A percentile compares a stretch with the other conserved stretches of the same genome.
phyloP scores from a whole-genome alignment of 176 grass and related monocot genomes.

The Lolium perenne region DNA sequence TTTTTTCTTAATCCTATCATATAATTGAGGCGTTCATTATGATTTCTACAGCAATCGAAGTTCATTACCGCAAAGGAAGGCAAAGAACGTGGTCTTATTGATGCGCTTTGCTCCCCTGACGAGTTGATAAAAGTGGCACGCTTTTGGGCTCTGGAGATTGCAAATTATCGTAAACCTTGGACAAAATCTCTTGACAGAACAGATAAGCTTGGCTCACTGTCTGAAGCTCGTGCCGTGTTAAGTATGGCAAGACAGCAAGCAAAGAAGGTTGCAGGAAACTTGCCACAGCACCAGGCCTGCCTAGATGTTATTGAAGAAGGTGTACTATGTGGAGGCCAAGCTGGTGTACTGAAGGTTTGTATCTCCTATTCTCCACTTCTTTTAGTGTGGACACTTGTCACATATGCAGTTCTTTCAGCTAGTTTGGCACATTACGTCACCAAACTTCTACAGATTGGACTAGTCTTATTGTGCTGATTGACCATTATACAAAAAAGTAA shows the following conservation, averaged over 20 bases:
- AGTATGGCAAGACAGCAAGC: constrained; percentile 70
- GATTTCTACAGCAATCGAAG: constrained; percentile 77
- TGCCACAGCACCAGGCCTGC: constrained; percentile 88
- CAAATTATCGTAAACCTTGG: constrained; percentile 80
- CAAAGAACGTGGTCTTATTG: constrained; percentile 85
- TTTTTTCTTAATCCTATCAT: not conserved
- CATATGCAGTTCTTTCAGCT: not conserved
- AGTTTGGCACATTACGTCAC: not conserved
- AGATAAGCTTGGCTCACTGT: constrained; percentile 77
- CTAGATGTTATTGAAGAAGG: constrained; percentile 90
- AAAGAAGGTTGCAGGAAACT: constrained; percentile 66
- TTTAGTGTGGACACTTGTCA: not conserved
- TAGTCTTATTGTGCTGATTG: too few relatives aligned
- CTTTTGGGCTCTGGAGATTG: constrained; percentile 87
- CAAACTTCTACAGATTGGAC: too few relatives aligned
- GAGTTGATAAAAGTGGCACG: constrained; percentile 81
- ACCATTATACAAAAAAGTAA: too few relatives aligned
- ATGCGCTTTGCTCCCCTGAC: constrained; percentile 67
- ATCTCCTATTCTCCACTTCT: not conserved
- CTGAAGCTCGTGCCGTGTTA: constrained; percentile 78
- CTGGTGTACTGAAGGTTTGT: constrained; percentile 89
- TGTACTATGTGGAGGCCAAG: constrained; percentile 72
- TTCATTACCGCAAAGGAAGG: constrained; percentile 77
- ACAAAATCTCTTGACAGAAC: constrained; percentile 77
- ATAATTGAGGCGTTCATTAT: constrained; percentile 7